These are phyloP conservation scores for Globisporangium parvum DNA, from an alignment of 352 stramenopile species.

Conservation along the genomic window DNA sequence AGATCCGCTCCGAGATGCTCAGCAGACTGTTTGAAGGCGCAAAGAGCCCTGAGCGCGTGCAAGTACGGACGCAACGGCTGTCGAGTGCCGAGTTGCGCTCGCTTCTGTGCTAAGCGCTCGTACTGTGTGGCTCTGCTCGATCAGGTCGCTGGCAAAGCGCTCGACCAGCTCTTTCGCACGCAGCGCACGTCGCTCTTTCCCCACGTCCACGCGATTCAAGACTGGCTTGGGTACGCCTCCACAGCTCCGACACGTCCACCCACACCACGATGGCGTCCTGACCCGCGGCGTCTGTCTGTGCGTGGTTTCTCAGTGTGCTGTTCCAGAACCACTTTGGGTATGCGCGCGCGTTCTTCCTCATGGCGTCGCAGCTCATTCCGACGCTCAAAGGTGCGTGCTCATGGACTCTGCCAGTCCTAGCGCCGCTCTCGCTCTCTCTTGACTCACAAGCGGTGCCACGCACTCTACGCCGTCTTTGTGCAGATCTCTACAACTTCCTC, in stretches of 20 bases:
- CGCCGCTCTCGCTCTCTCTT: too few species aligned
- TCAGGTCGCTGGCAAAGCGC: slow-evolving; percentile 14
- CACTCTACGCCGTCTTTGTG: neutral
- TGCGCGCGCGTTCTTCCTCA: slow-evolving; percentile 38
- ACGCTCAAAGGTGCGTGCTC: slow-evolving; percentile 31
- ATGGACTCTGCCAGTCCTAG: too few species aligned
- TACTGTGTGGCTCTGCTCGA: neutral
- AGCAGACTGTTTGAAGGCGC: slow-evolving; percentile 36
- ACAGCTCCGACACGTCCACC: neutral
- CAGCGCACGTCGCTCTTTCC: slow-evolving; percentile 26
- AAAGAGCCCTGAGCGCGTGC: slow-evolving; percentile 4
- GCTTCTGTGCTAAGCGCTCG: neutral
- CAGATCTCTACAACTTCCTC: slow-evolving; percentile 76
- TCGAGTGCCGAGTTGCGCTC: neutral
- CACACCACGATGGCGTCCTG: neutral
- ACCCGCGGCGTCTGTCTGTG: neutral
- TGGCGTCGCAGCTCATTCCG: slow-evolving; percentile 34
- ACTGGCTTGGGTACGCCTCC: slow-evolving; percentile 49
- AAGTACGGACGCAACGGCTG: slow-evolving; percentile 2
- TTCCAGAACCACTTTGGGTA: slow-evolving; percentile 40
- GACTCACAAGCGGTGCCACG: neutral
- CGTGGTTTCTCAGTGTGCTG: slow-evolving; percentile 31
- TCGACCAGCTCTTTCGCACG: slow-evolving; percentile 19
- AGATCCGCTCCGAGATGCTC: slow-evolving; percentile 47
- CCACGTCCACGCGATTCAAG: slow-evolving; percentile 52